Conservation (phyloP, 768 basidiomycete genomes). For the Pleurotus giganteus region DNA sequence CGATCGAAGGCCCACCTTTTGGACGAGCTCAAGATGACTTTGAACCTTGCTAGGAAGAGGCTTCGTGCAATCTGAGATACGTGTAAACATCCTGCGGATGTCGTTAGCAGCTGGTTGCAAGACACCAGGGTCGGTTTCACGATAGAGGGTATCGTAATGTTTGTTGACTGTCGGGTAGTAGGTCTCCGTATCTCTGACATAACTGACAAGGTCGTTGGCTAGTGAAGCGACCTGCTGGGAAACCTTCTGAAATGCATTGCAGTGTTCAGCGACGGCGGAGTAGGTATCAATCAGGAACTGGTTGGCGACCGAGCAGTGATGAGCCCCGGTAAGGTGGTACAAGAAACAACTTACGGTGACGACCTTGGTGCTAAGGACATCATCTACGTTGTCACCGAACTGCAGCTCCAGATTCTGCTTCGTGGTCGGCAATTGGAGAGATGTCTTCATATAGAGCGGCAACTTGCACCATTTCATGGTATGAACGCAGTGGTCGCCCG, state of each 20-base stretch:
- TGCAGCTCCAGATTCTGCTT: background rate
- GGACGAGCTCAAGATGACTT: background rate
- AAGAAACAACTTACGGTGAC: background rate
- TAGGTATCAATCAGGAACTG: background rate
- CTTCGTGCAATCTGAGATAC: background rate
- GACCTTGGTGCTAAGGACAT: background rate
- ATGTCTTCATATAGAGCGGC: background rate
- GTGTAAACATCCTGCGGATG: background rate
- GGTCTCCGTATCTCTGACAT: background rate
- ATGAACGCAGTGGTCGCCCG: no score
- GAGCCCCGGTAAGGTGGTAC: no score
- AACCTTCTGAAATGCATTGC: background rate
- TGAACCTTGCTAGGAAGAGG: background rate
- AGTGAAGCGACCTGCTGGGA: background rate
- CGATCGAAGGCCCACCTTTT: background rate
- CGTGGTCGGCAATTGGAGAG: background rate
- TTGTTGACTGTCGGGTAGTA: background rate
- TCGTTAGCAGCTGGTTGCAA: background rate
- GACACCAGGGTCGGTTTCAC: background rate
- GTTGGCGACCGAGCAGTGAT: no score
- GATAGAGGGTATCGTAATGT: background rate
- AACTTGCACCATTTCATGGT: background rate
- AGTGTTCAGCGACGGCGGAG: background rate
- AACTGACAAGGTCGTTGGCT: background rate
- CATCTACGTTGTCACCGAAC: background rate